Evolutionary conservation across 352 stramenopile species (phyloP).

Genomic region (Phytophthora quininea): DNA sequence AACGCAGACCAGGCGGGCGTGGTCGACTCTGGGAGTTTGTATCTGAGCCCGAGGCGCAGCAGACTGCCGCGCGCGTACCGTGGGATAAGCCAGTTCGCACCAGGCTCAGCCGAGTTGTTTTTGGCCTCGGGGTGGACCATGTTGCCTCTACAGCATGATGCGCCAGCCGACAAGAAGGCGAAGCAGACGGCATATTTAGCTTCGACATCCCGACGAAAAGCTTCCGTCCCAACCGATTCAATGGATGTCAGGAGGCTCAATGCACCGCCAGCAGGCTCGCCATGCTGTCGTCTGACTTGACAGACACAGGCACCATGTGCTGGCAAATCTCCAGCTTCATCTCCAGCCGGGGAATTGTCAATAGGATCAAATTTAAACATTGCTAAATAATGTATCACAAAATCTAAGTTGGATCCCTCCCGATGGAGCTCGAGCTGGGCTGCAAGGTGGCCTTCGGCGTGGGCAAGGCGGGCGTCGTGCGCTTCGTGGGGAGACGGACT

Average conservation of each 20-base stretch:
- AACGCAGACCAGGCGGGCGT: background rate
- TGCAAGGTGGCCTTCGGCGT: constrained; percentile 66
- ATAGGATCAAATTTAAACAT: too few species aligned
- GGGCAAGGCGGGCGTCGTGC: constrained; percentile 76
- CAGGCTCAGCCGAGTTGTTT: background rate
- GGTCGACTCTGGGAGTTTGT: background rate
- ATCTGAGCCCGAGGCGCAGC: background rate
- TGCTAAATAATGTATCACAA: background rate
- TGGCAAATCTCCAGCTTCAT: background rate
- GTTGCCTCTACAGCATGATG: background rate
- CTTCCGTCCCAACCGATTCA: too few species aligned
- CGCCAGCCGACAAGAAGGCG: background rate
- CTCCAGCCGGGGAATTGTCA: background rate
- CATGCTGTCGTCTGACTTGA: background rate
- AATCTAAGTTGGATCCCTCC: background rate
- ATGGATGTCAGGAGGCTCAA: too few species aligned
- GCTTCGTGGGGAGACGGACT: constrained; percentile 83
- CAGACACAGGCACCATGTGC: background rate
- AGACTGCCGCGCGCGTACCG: background rate
- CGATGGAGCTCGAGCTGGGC: constrained; percentile 63
- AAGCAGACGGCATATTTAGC: background rate
- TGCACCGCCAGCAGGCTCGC: background rate
- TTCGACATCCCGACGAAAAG: background rate
- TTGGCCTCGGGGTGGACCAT: constrained; percentile 4
- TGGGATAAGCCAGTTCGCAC: constrained; percentile 6